Base-by-base conservation (phyloP, 23 red algal genomes). In the Porphyridium purpureum region DNA sequence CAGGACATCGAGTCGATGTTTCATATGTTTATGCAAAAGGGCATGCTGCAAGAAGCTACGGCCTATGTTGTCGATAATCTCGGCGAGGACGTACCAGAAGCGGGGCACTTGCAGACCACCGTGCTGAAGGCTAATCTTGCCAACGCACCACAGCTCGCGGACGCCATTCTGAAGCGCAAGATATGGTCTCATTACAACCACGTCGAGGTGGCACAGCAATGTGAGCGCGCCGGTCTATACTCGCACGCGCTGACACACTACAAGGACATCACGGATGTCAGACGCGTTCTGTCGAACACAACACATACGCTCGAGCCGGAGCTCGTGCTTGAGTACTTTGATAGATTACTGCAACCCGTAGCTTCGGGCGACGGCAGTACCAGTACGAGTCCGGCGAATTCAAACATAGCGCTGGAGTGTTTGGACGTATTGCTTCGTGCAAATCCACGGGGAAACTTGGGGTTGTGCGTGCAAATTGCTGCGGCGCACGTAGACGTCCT, bases 41-140 rank as follows among this genome's bases (percentile, higher is more conserved):
- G 87, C 27, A 72, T 94, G 67, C 49, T 94, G 35, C 87, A 94
- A 54, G 87, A 94, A 42, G 87, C 77, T 2, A 94, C 87, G 19
- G 56, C 76, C 0, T 94, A 94, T 53, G 69, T 75, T 35, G 33
- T 94, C 15, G 87, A 94, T 48, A 80, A 78, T 21, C 49, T 94
- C 17, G 76, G 78, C 24, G 47, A 55, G 4, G 87, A 94, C 55
- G 69, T 69, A 4, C 53, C 68, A 14, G 76, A 83, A 42, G 68
- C 83, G 50, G 87, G 69, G 11, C 76, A 82, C 31, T 34, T 98
- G 35, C 90, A 98, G 36, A 98, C 90, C 0, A 86, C 65, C 44
- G 75, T 98, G 17, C 70, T 98, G 1, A 80, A 98, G 47, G 73
- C 79, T 0, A 98, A 98, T 35, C 55, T 98, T 15, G 65, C 74